Evolutionary conservation across 2,329 filamentous ascomycete species (phyloP).

Genomic region (Penicillium sclerotigenum): DNA sequence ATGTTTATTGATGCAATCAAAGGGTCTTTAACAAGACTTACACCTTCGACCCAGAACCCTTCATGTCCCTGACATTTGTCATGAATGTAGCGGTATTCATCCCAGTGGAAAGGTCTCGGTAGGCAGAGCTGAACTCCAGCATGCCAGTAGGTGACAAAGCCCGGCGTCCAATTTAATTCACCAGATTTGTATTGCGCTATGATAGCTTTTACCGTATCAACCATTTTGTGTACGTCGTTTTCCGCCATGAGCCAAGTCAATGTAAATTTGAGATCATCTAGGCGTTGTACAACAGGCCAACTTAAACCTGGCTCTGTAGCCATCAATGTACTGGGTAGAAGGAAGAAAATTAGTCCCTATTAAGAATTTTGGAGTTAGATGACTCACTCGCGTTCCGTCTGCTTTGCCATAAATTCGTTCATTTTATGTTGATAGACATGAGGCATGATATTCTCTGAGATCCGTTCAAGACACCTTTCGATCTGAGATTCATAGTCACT

Average conservation of each 20-base stretch:
- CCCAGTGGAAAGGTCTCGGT: conserved; percentile 1
- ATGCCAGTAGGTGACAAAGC: conserved; percentile 1
- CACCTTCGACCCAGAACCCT: conserved; percentile 8
- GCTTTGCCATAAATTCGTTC: neutral
- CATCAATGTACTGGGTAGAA: neutral
- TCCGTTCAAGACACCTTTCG: neutral
- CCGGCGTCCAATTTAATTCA: neutral
- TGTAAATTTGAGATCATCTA: neutral
- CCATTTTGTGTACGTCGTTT: neutral
- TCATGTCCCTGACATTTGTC: neutral
- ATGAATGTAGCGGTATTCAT: neutral
- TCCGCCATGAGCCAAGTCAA: neutral
- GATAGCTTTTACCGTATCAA: neutral
- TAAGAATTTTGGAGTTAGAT: too few species aligned
- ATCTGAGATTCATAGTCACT: conserved; percentile 1
- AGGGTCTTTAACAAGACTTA: neutral
- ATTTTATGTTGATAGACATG: neutral
- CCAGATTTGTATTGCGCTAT: neutral
- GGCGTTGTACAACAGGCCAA: neutral
- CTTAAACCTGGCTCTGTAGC: neutral
- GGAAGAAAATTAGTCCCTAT: neutral
- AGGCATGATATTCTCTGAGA: conserved; percentile 4
- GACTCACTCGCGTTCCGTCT: neutral
- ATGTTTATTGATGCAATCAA: neutral
- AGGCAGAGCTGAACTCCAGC: neutral